A percentile compares a stretch with the other conserved stretches of the same genome.
Conservation (phyloP, 306 rosid species). For the Inga leiocalycina region DNA sequence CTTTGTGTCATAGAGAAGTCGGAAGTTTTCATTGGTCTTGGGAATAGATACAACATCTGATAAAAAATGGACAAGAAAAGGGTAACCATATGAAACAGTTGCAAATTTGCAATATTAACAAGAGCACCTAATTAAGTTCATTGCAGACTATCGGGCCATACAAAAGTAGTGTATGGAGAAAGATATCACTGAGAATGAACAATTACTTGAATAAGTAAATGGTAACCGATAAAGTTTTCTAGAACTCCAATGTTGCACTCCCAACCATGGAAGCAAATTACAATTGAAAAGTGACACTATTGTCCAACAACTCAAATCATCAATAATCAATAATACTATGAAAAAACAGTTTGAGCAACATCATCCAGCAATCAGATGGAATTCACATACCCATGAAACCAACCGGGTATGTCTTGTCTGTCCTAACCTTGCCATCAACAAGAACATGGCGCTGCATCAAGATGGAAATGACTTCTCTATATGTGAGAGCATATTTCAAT, state of each 20-base stretch:
- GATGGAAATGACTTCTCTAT: conserved; percentile 60
- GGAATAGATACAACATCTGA: conserved; percentile 68
- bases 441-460: conserved; percentile 64
- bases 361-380: not conserved
- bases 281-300: not conserved
- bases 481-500: conserved; percentile 64
- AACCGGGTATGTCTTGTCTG: conserved; percentile 56
- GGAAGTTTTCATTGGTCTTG: conserved; percentile 59
- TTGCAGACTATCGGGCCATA: not conserved
- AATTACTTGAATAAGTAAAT: not conserved
- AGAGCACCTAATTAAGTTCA: not conserved
- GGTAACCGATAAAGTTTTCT: not conserved
- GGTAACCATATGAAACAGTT: conserved; percentile 22
- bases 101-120: not conserved
- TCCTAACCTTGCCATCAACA: conserved; percentile 66
- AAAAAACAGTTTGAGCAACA: not conserved
- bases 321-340: not conserved
- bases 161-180: not conserved
- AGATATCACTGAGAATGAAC: not conserved
- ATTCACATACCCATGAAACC: conserved; percentile 58
- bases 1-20: conserved; percentile 67
- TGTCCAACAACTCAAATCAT: not conserved
- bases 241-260: not conserved
- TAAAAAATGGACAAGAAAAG: not conserved
- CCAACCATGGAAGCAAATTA: not conserved